Conservation (phyloP, 495 filamentous ascomycete species). For the Durotheca rogersii region DNA sequence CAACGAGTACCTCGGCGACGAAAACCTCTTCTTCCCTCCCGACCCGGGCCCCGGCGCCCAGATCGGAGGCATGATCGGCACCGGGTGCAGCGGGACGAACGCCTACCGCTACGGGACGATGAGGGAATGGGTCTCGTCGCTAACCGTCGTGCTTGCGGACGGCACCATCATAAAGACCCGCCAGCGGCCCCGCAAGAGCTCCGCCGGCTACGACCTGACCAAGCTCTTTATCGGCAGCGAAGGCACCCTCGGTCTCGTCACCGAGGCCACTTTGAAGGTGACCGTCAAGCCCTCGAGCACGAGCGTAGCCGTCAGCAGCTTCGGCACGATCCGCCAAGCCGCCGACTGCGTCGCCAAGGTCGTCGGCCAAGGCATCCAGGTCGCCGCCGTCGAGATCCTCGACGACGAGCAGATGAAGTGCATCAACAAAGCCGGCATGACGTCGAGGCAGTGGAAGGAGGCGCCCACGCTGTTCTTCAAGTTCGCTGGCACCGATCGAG, state of each 20-base stretch:
- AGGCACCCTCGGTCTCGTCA: slow-evolving; percentile 86
- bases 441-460: slow-evolving; percentile 69
- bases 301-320: slow-evolving; percentile 82
- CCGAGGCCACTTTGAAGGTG: slow-evolving; percentile 82
- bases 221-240: slow-evolving; percentile 88
- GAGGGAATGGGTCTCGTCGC: slow-evolving; percentile 89
- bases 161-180: slow-evolving; percentile 88
- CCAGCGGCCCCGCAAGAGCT: slow-evolving; percentile 73
- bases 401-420: slow-evolving; percentile 95
- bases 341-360: slow-evolving; percentile 78
- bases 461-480: slow-evolving; percentile 94
- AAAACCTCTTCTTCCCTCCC: slow-evolving; percentile 78
- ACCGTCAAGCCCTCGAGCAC: slow-evolving; percentile 73
- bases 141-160: slow-evolving; percentile 92
- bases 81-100: slow-evolving; percentile 91
- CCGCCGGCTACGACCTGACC: slow-evolving; percentile 85
- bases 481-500: slow-evolving; percentile 72
- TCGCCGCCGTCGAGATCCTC: slow-evolving; percentile 87
- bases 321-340: slow-evolving; percentile 73
- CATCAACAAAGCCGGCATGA: slow-evolving; percentile 79
- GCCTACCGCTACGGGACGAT: slow-evolving; percentile 93
- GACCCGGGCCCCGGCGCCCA: slow-evolving; percentile 80
- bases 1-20: slow-evolving; percentile 67
- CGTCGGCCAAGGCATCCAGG: slow-evolving; percentile 75
- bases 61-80: slow-evolving; percentile 96